A percentile compares a stretch with the other conserved stretches of the same genome.
These are phyloP conservation scores for Agastache rugosa DNA, from an alignment of 257 asterid species.

Conservation along the genomic window DNA sequence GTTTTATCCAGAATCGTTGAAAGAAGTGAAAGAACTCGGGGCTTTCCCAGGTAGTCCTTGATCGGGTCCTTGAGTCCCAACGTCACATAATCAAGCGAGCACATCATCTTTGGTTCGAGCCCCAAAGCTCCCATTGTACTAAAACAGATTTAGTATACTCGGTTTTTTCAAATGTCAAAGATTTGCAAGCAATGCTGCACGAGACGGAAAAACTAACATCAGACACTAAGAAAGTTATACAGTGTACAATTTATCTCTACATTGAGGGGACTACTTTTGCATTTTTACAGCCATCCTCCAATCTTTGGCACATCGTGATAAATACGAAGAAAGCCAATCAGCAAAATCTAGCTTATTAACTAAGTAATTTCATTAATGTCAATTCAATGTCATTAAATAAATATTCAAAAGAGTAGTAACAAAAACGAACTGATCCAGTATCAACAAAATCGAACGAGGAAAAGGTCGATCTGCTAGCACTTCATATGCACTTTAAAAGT, in stretches of 20 bases:
- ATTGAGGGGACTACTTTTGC: too few relatives aligned
- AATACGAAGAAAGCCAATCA: background rate
- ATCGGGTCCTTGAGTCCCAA: slow-evolving; percentile 65
- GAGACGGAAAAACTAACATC: background rate
- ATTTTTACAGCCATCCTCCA: too few relatives aligned
- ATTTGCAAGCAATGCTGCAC: slow-evolving; percentile 45
- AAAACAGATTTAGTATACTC: background rate
- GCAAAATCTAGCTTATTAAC: background rate
- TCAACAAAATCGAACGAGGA: background rate
- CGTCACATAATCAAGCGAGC: slow-evolving; percentile 51
- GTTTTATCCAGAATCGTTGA: slow-evolving; percentile 67
- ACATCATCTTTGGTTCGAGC: slow-evolving; percentile 43
- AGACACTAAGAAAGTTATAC: background rate
- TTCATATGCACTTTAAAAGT: background rate
- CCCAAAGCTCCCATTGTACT: slow-evolving; percentile 62
- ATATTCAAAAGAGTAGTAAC: background rate
- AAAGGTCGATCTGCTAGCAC: background rate
- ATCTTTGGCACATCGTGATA: background rate
- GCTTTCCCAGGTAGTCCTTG: slow-evolving; percentile 65
- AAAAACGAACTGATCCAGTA: background rate
- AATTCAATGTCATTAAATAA: slow-evolving; percentile 6
- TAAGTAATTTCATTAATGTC: background rate
- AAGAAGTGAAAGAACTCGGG: slow-evolving; percentile 68
- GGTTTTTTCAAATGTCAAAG: slow-evolving; percentile 16
- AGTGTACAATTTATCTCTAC: too few relatives aligned